phyloP scores from a whole-genome alignment of 129 eudicot genomes.

The Centella asiatica region DNA sequence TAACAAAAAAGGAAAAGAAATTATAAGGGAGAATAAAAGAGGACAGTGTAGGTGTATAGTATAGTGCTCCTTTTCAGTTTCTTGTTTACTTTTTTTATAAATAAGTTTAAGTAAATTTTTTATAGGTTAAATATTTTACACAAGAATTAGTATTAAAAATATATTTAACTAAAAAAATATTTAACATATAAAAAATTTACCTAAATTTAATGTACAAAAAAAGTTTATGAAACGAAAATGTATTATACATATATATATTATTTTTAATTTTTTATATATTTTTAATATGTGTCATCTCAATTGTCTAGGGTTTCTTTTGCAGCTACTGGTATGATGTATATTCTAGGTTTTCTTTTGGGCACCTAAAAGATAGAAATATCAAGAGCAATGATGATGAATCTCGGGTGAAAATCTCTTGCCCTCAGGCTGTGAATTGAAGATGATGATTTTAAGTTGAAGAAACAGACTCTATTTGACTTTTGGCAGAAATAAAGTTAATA shows the following conservation, averaged over 20 bases:
- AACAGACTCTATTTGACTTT: conserved; percentile 63
- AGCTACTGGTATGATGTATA: background rate
- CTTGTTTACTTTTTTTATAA: no score
- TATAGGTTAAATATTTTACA: no score
- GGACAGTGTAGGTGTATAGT: background rate
- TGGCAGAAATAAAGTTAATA: conserved; percentile 41
- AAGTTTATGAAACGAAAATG: no score
- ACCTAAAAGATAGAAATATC: conserved; percentile 28
- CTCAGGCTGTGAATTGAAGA: conserved; percentile 16
- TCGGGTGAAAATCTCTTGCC: conserved; percentile 57
- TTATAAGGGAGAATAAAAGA: background rate
- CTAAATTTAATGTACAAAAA: no score
- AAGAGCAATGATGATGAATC: conserved; percentile 75
- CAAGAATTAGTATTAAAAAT: no score
- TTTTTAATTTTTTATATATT: no score
- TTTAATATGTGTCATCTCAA: background rate
- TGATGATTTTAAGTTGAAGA: conserved; percentile 45
- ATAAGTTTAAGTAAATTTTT: no score
- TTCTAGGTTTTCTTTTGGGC: conserved; percentile 25
- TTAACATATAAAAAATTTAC: no score
- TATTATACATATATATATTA: background rate
- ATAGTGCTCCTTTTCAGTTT: no score
- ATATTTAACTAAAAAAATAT: no score
- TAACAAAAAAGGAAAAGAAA: background rate
- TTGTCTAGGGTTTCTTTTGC: conserved; percentile 16